Base-by-base conservation (phyloP, 225 moss, liverwort and hornwort species). In the Thuidium tamariscinum region DNA sequence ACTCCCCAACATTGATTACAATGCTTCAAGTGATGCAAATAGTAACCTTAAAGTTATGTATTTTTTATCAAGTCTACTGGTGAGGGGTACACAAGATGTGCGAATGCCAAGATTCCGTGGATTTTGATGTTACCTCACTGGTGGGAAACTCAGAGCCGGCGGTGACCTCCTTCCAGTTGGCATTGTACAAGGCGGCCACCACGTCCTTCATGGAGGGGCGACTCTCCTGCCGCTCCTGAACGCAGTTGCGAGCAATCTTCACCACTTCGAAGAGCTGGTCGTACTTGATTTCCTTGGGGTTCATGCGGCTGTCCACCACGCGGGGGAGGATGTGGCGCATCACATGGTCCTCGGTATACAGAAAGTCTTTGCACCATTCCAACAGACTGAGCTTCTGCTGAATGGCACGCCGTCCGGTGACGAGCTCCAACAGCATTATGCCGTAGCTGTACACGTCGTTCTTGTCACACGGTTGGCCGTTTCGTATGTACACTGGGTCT, bases 371-470 rank as follows among this genome's bases (percentile, higher is more conserved):
- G 86, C 92, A 95, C 94, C 95, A 95, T 12, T 91, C 82, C 39
- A 90, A 66, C 25, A 95, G 80, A 39, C 86, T 89, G 30, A 90
- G 79, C 71, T 88, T 90, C 80, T 95, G 88, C 72, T 93, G 91
- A 67, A 94, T 89, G 48, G 94, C 93, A 26, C 91, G 92, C 64
- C 93, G 92, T 21, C 94, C 95, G 5, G 94, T 93, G 84, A 92
- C 88, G 55, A 95, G 91, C 89, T 95, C 94, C 89, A 95, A 75
- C 65, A 95, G 83, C 34, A 95, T 91, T 18, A 94, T 93, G 32
- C 95, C 94, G 49, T 91, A 95, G 92, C 94, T 95, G 94, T 95
- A 94, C 78, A 95, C 94, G 79, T 95, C 93, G 81, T 92, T 92
- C 87, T 95, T 94, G 66, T 93, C 86, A 44, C 91, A 88, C 30